These are phyloP conservation scores for Coccomyxa sp. DNA, from an alignment of 139 green algal species.

Conservation along the genomic window DNA sequence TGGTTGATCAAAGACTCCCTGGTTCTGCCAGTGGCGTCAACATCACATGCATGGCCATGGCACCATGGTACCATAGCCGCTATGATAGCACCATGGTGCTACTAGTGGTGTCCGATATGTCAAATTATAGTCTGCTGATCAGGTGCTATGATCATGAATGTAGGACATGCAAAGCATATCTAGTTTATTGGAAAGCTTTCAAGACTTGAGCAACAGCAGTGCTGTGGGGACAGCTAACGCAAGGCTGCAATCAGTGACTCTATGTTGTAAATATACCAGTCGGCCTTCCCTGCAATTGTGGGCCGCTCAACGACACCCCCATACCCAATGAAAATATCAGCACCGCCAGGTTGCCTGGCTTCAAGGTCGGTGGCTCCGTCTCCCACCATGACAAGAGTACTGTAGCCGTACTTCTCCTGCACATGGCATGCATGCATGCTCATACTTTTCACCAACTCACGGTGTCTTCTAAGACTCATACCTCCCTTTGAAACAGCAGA, in stretches of 20 bases:
- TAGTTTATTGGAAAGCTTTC: no score
- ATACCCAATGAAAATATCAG: constrained; percentile 95
- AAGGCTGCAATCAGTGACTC: constrained; percentile 44
- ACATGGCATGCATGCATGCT: neutral
- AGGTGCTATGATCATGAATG: no score
- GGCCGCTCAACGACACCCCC: constrained; percentile 80
- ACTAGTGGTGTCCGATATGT: no score
- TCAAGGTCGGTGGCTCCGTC: constrained; percentile 97
- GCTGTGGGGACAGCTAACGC: neutral
- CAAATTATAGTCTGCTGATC: no score
- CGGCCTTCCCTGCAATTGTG: constrained; percentile 71
- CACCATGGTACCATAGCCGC: no score
- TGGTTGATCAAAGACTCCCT: no score
- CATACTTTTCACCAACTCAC: neutral
- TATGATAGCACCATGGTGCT: no score
- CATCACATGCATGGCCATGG: no score
- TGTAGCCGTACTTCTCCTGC: constrained; percentile 52
- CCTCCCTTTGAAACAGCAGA: neutral
- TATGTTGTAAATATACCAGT: constrained; percentile 89
- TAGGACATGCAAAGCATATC: no score
- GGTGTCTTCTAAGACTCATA: neutral
- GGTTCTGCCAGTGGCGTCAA: no score
- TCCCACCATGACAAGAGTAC: constrained; percentile 87
- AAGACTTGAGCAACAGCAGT: no score
- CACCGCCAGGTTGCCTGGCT: constrained; percentile 72